These are phyloP conservation scores for apple (Malus domestica) DNA, from an alignment of 306 rosid species.

Conservation along the genomic window ASM211411v1 NC_041797.1:489001-489500, in stretches of 20 bases:
- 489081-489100: conserved; percentile 92
- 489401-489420: not conserved
- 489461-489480: not conserved
- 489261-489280: conserved; percentile 82
- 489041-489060: conserved; percentile 78
- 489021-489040: conserved; percentile 2
- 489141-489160: conserved; percentile 97
- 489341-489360: conserved; percentile 51
- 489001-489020: not conserved
- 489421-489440: not conserved
- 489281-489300: conserved; percentile 97
- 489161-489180: conserved; percentile 90
- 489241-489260: conserved; percentile 55
- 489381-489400: not conserved
- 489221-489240: conserved; percentile 92
- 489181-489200: conserved; percentile 68
- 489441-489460: not conserved
- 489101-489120: conserved; percentile 98
- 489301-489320: conserved; percentile 98
- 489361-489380: not conserved
- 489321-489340: conserved; percentile 83
- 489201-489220: conserved; percentile 84
- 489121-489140: conserved; percentile 99
- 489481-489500: not conserved
- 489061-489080: conserved; percentile 99